These are phyloP conservation scores for Meripilus lineatus DNA, from an alignment of 1,284 basidiomycete genomes.

Conservation along the genomic window DNA sequence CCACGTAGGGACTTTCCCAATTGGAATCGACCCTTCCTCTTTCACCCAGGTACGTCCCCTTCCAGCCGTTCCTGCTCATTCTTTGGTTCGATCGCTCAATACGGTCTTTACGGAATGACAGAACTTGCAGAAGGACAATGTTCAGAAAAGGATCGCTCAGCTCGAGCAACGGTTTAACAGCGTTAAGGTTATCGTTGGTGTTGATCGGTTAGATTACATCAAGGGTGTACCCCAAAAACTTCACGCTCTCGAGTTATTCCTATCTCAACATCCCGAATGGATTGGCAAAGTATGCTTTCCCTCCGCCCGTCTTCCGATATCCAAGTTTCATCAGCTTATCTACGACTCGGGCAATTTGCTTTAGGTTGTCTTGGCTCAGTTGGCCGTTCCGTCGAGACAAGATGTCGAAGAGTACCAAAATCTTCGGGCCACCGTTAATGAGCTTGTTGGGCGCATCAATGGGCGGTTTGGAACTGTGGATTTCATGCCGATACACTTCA, in stretches of 20 bases:
- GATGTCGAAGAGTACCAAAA: slow-evolving; percentile 99
- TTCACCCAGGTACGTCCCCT: slow-evolving; percentile 70
- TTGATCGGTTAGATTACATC: slow-evolving; percentile 98
- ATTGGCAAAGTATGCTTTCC: slow-evolving; percentile 76
- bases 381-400: slow-evolving; percentile 95
- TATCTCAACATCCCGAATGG: slow-evolving; percentile 98
- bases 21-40: slow-evolving; percentile 93
- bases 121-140: slow-evolving; percentile 76
- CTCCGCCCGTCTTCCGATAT: background rate
- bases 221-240: slow-evolving; percentile 99
- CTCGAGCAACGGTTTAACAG: slow-evolving; percentile 90
- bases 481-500: slow-evolving; percentile 98
- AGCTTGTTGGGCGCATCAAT: slow-evolving; percentile 97
- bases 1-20: slow-evolving; percentile 98
- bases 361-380: slow-evolving; percentile 92
- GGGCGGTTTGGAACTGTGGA: slow-evolving; percentile 98
- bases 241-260: slow-evolving; percentile 94
- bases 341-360: background rate
- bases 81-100: background rate
- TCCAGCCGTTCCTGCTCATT: background rate
- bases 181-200: slow-evolving; percentile 97
- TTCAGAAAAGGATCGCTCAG: slow-evolving; percentile 75
- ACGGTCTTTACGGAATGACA: slow-evolving; percentile 32
- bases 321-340: slow-evolving; percentile 6
- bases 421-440: slow-evolving; percentile 92